phyloP scores from a whole-genome alignment of 805 yeast species.

The Starmera quercuum region DNA sequence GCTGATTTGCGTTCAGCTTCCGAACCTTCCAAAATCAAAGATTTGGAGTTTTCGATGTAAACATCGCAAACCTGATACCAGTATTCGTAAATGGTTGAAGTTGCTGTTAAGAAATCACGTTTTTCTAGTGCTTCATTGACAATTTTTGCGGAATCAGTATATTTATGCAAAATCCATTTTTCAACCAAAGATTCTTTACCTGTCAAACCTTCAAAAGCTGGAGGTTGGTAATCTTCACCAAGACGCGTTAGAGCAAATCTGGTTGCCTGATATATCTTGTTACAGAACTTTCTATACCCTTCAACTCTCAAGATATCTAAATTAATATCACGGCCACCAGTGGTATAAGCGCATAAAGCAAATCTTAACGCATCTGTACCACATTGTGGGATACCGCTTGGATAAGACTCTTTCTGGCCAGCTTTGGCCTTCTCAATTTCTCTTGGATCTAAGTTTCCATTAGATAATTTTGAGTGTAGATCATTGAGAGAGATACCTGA shows the following conservation, averaged over 20 bases:
- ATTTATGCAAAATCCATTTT: conserved; percentile 90
- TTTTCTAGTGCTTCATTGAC: conserved; percentile 64
- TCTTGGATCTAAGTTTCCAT: conserved; percentile 83
- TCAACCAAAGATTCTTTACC: conserved; percentile 90
- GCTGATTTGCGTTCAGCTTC: conserved; percentile 81
- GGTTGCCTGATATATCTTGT: conserved; percentile 98
- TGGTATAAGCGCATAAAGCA: conserved; percentile 95
- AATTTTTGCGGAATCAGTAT: conserved; percentile 58
- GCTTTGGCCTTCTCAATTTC: conserved; percentile 81
- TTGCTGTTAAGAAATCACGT: conserved; percentile 85
- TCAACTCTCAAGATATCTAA: conserved; percentile 94
- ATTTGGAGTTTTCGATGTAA: conserved; percentile 95
- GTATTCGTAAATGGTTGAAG: conserved; percentile 82
- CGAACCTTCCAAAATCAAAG: conserved; percentile 86
- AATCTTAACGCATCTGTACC: conserved; percentile 98
- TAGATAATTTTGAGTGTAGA: conserved; percentile 66
- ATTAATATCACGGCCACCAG: conserved; percentile 98
- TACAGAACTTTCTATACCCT: conserved; percentile 98
- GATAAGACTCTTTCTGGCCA: conserved; percentile 87
- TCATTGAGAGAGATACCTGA: conserved; percentile 74
- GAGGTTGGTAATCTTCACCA: conserved; percentile 83
- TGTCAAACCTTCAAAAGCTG: conserved; percentile 50
- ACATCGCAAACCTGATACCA: conserved; percentile 97
- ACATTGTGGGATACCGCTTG: conserved; percentile 97
- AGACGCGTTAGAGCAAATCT: conserved; percentile 91